phyloP scores from a whole-genome alignment of 2,329 filamentous ascomycete species.

The Sporothrix humicola region DNA sequence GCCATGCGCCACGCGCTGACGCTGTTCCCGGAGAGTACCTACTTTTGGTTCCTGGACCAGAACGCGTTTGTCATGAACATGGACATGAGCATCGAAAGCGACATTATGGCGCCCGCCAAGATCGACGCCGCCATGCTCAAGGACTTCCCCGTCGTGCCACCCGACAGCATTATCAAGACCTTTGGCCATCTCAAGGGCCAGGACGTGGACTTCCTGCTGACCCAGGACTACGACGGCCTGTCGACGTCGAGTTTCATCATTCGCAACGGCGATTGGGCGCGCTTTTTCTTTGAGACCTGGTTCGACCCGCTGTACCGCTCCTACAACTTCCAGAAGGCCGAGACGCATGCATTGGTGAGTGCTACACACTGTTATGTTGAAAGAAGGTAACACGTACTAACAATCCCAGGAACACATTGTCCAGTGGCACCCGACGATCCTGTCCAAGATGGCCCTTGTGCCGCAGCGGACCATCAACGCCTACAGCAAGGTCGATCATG shows the following conservation, averaged over 20 bases:
- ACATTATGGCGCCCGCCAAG: conserved; percentile 69
- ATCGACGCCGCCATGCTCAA: conserved; percentile 83
- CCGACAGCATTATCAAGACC: conserved; percentile 96
- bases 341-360: conserved; percentile 84
- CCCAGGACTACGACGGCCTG: conserved; percentile 83
- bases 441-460: conserved; percentile 87
- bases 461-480: conserved; percentile 84
- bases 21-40: conserved; percentile 74
- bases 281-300: conserved; percentile 93
- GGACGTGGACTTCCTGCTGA: conserved; percentile 80
- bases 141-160: conserved; percentile 85
- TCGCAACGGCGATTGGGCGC: conserved; percentile 84
- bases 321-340: conserved; percentile 96
- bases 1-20: conserved; percentile 89
- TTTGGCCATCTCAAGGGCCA: conserved; percentile 79
- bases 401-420: conserved; percentile 75
- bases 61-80: conserved; percentile 90
- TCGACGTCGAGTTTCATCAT: conserved; percentile 79
- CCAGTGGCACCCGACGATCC: conserved; percentile 96
- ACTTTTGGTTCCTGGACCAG: conserved; percentile 86
- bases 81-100: conserved; percentile 67
- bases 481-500: conserved; percentile 65
- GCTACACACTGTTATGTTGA: background rate
- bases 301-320: conserved; percentile 91
- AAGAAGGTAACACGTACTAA: background rate